Conservation (phyloP, 495 filamentous ascomycete genomes). For the Lophiotrema nucula region DNA sequence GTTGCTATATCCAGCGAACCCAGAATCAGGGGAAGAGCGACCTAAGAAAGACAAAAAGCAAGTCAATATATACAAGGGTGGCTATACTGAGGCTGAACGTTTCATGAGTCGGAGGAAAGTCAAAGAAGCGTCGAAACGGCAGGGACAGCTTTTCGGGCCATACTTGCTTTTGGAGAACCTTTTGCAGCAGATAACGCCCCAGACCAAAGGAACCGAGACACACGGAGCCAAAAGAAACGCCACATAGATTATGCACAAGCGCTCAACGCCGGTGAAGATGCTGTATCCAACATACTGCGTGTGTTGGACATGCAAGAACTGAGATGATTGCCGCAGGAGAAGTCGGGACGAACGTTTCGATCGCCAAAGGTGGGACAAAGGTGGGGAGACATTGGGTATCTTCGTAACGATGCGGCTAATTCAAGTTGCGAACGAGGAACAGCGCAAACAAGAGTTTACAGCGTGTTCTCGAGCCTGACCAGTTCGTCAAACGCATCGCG, state of each 20-base stretch:
- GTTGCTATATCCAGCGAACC: not conserved
- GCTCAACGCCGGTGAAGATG: slow-evolving; percentile 33
- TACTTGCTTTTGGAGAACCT: slow-evolving; percentile 24
- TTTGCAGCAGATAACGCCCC: slow-evolving; percentile 28
- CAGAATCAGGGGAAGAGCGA: not conserved
- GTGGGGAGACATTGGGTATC: slow-evolving; percentile 15
- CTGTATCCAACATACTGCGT: slow-evolving; percentile 1
- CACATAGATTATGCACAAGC: slow-evolving; percentile 32
- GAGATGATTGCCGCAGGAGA: slow-evolving; percentile 11
- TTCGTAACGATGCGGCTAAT: slow-evolving; percentile 27
- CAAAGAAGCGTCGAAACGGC: slow-evolving; percentile 9
- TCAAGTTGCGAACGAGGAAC: not conserved
- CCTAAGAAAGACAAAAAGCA: not conserved
- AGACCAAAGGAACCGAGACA: not conserved
- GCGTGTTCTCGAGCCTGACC: slow-evolving; percentile 63
- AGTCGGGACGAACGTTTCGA: not conserved
- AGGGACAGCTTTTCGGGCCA: slow-evolving; percentile 9
- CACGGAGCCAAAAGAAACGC: slow-evolving; percentile 11
- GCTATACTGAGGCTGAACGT: not conserved
- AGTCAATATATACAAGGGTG: not conserved
- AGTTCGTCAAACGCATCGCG: slow-evolving; percentile 73
- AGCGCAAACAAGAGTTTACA: slow-evolving; percentile 11
- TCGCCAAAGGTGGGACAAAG: slow-evolving; percentile 1
- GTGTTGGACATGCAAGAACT: slow-evolving; percentile 16
- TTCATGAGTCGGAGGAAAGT: slow-evolving; percentile 1